Base-by-base conservation (phyloP, 768 basidiomycete genomes). In the Rhodocollybia butyracea region DNA sequence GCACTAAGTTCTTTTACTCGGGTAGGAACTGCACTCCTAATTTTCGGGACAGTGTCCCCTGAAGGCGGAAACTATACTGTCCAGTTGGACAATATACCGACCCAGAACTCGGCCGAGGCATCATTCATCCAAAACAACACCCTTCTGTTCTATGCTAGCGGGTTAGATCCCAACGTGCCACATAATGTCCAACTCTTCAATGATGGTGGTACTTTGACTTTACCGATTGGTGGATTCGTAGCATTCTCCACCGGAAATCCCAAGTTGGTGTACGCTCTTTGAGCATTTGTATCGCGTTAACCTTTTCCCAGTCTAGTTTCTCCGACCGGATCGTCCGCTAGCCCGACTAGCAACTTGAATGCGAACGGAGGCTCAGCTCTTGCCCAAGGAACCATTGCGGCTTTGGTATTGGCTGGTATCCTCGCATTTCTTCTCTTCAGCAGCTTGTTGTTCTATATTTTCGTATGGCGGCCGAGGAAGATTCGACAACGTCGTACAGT, bases 61-160 rank as follows among this genome's bases (percentile, higher is more conserved):
- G 65, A 68, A 26, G 76, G 81, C 2, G 87, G 87, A 51, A 73
- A 71, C 39, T 91, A 82, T 63, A 75, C 81, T 32, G 81, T 88
- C 52, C 73, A 65, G 26, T 43, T 84, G 7, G 82, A 84, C 59
- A 74, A 81, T 54, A 66, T 70, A 21, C 78, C 76, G 32, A 74
- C 78, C 30, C 68, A 60, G 2, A 70, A 83, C 50, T 80, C 79
- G 29, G 81, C 78, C 2, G 68, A 68, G 53, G 80, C 85, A 3
- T 82, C 83, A 0, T 85, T 80, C 63, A 75, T 70, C 34, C 69
- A 78, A 27, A 66, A 75, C 43, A 65, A 79, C 55, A 73, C 82
- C 11, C 71, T 89, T 3, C 73, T 92, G 11, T 91, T 84, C 65
- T 85, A 78, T 60, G 76, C 80, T 36, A 81, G 82, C 19, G 82